A percentile compares a stretch with the other conserved stretches of the same genome.
Evolutionary conservation across 176 grass and related monocot species (phyloP).

Genomic region (Triticum timopheevii): DNA sequence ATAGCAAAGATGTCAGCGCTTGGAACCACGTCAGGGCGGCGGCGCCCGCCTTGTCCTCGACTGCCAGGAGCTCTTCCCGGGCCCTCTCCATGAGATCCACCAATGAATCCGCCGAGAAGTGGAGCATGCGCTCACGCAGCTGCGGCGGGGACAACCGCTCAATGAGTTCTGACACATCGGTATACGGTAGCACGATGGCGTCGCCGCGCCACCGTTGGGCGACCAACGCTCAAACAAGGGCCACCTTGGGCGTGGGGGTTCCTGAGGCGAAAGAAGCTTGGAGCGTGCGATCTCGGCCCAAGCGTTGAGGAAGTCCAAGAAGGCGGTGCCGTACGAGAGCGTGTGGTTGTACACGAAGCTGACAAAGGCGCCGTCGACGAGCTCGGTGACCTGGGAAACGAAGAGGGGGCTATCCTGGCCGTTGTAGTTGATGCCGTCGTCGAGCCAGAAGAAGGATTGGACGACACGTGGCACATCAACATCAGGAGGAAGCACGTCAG

Average conservation of each 20-base stretch:
- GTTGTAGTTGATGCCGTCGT: not conserved
- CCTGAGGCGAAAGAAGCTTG: not conserved
- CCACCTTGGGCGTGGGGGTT: not conserved
- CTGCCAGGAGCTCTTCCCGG: not conserved
- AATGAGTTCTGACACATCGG: not conserved
- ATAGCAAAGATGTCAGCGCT: not conserved
- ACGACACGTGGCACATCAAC: not conserved
- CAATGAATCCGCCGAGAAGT: not conserved
- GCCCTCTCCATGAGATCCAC: not conserved
- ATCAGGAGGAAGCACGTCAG: not conserved
- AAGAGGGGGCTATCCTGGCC: constrained; percentile 14
- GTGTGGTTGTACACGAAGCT: constrained; percentile 54
- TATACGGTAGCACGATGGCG: not conserved
- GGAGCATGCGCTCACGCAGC: not conserved
- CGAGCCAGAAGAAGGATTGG: not conserved
- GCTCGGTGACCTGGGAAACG: constrained; percentile 54
- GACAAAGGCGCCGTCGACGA: constrained; percentile 52
- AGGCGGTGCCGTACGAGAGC: constrained; percentile 58
- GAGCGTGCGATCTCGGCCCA: constrained; percentile 48
- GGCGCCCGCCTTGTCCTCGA: not conserved
- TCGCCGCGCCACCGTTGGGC: not conserved
- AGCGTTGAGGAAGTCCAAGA: constrained; percentile 58
- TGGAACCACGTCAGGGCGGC: not conserved
- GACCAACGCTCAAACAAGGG: not conserved
- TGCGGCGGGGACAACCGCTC: not conserved